Evolutionary conservation across 768 basidiomycete species (phyloP).

Genomic region (Butyriboletus loyo): DNA sequence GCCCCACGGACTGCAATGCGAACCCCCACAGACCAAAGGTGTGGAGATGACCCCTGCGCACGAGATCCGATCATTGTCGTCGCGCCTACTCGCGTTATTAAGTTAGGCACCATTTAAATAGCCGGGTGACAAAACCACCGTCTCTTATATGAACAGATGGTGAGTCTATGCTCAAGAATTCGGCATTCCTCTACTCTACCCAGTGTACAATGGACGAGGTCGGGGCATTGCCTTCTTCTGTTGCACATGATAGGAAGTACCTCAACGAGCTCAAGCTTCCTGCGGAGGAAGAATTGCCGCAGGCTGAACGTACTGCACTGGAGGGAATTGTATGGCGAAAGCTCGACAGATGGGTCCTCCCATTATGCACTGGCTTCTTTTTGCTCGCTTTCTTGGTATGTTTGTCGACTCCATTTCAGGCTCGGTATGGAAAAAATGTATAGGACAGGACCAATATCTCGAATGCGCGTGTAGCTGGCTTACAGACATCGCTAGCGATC

Average conservation of each 20-base stretch:
- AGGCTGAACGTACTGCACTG: conserved; percentile 17
- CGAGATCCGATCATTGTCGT: not conserved
- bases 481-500: conserved; percentile 48
- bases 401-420: not conserved
- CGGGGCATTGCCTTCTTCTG: not conserved
- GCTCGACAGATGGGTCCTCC: conserved; percentile 46
- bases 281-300: conserved; percentile 1
- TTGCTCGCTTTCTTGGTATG: conserved; percentile 50
- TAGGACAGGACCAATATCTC: conserved; percentile 47
- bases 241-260: not conserved
- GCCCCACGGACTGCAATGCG: not conserved
- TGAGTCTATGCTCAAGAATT: not conserved
- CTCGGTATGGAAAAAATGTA: not conserved
- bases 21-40: not conserved
- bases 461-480: conserved; percentile 59
- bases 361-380: conserved; percentile 49
- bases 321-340: conserved; percentile 48
- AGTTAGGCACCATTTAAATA: no score
- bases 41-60: not conserved
- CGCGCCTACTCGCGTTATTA: no score
- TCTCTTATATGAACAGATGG: no score
- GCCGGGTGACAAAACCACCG: no score
- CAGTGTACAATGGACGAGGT: not conserved
- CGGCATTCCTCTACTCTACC: not conserved
- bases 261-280: not conserved